Percentiles rank a stretch among this genome's conserved stretches.
Evolutionary conservation across 331 rosid genomes (phyloP).

Genomic region (Prunus yedoensis): DNA sequence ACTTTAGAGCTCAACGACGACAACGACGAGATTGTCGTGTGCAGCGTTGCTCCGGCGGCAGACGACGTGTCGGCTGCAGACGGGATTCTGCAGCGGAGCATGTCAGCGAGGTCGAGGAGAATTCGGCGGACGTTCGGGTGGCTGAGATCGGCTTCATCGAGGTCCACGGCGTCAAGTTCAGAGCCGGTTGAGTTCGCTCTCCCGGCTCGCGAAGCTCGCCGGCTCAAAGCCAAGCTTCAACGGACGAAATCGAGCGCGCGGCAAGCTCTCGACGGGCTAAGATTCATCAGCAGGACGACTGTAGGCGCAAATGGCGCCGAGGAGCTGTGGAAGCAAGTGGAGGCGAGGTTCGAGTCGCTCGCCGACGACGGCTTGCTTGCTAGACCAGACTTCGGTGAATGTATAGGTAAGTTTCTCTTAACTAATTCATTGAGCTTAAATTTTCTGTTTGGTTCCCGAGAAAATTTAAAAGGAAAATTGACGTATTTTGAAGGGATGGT

Average conservation of each 20-base stretch:
- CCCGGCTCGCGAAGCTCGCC: slow-evolving; percentile 62
- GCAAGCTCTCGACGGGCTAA: slow-evolving; percentile 67
- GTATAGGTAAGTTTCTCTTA: slow-evolving; percentile 56
- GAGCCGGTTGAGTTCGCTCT: slow-evolving; percentile 37
- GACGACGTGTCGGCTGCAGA: too few relatives aligned
- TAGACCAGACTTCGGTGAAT: slow-evolving; percentile 79
- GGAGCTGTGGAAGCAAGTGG: slow-evolving; percentile 65
- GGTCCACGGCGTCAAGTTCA: slow-evolving; percentile 35
- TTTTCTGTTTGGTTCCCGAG: slow-evolving; percentile 26
- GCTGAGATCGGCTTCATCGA: slow-evolving; percentile 61
- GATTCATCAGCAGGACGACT: slow-evolving; percentile 69
- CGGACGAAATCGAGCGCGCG: slow-evolving; percentile 73
- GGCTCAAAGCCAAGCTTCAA: slow-evolving; percentile 56
- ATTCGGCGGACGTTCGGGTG: slow-evolving; percentile 67
- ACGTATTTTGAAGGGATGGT: slow-evolving; percentile 57
- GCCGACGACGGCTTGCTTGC: slow-evolving; percentile 58
- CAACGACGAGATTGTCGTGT: slow-evolving; percentile 53
- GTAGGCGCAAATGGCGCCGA: slow-evolving; percentile 37
- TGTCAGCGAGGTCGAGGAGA: slow-evolving; percentile 33
- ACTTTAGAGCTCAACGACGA: slow-evolving; percentile 71
- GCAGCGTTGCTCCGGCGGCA: slow-evolving; percentile 48
- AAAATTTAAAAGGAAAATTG: background rate
- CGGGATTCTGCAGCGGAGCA: slow-evolving; percentile 30
- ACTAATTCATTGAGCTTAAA: background rate
- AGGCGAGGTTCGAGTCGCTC: slow-evolving; percentile 55